These are phyloP conservation scores for Globisporangium uncinulatum DNA, from an alignment of 352 stramenopile species.

Conservation along the genomic window DNA sequence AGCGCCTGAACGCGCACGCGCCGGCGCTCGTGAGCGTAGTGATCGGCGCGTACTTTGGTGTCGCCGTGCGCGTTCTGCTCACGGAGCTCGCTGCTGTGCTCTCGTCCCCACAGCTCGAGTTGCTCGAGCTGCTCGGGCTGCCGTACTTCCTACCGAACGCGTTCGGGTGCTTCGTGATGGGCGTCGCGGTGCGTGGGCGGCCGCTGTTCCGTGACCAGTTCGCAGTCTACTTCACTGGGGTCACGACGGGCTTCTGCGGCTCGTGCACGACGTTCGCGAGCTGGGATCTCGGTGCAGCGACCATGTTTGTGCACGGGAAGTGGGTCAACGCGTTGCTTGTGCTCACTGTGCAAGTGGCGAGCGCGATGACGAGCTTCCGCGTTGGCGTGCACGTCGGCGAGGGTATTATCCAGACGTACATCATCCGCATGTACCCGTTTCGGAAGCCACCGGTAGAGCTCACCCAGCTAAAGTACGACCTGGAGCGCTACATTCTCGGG, in stretches of 20 bases:
- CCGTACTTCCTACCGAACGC: constrained; percentile 53
- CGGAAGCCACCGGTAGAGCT: constrained; percentile 42
- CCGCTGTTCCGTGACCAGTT: constrained; percentile 41
- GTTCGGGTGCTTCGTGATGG: constrained; percentile 65
- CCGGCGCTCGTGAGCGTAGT: constrained; percentile 29
- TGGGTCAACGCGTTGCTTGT: constrained; percentile 47
- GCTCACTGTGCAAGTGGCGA: constrained; percentile 41
- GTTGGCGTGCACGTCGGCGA: constrained; percentile 38
- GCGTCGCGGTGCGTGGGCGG: constrained; percentile 31
- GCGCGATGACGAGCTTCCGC: constrained; percentile 35
- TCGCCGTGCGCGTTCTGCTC: constrained; percentile 41
- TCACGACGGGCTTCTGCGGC: constrained; percentile 68
- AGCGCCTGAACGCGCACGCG: constrained; percentile 24
- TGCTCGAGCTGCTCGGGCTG: constrained; percentile 48
- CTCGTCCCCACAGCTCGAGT: constrained; percentile 27
- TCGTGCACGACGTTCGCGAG: constrained; percentile 63
- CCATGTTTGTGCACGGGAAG: constrained; percentile 41
- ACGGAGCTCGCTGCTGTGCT: constrained; percentile 38
- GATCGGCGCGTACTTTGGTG: constrained; percentile 43
- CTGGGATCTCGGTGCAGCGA: constrained; percentile 42
- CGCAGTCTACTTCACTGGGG: constrained; percentile 36
- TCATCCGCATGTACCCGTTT: constrained; percentile 35
- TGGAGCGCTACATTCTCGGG: constrained; percentile 38
- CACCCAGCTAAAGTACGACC: constrained; percentile 41
- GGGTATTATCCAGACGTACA: constrained; percentile 35